Conservation (phyloP, 768 basidiomycete genomes). For the Calvatia gigantea region DNA sequence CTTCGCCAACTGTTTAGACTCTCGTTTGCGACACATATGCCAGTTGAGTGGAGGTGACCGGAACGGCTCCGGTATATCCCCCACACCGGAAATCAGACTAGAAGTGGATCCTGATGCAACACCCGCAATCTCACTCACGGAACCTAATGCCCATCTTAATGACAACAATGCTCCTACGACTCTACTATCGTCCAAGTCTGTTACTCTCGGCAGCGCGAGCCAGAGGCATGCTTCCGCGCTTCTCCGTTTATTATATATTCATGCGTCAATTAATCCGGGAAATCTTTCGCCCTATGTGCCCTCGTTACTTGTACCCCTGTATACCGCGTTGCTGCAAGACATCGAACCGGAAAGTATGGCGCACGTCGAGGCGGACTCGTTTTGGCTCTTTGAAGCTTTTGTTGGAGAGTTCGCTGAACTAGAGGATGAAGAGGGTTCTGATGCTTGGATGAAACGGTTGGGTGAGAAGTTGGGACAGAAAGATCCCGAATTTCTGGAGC, state of each 20-base stretch:
- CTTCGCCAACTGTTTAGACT: conserved; percentile 51
- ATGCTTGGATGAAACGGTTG: conserved; percentile 59
- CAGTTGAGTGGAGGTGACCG: conserved; percentile 20
- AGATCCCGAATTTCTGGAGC: conserved; percentile 57
- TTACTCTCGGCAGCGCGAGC: conserved; percentile 46
- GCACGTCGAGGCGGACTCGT: conserved; percentile 76
- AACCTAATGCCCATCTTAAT: conserved; percentile 27
- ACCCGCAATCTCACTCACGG: conserved; percentile 35
- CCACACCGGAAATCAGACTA: conserved; percentile 34
- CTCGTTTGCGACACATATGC: conserved; percentile 45
- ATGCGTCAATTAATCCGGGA: conserved; percentile 68
- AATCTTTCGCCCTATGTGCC: conserved; percentile 65
- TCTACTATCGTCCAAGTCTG: conserved; percentile 43
- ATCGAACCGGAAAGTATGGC: conserved; percentile 55
- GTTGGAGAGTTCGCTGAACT: conserved; percentile 71
- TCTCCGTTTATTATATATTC: conserved; percentile 68
- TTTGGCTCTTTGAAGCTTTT: conserved; percentile 78
- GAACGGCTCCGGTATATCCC: conserved; percentile 33
- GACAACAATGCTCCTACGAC: conserved; percentile 30
- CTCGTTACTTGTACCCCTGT: conserved; percentile 67
- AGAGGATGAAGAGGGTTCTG: conserved; percentile 64
- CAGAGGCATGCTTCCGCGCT: conserved; percentile 60
- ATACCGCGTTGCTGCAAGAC: conserved; percentile 59
- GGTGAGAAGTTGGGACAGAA: conserved; percentile 58
- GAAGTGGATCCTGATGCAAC: conserved; percentile 25